phyloP scores from a whole-genome alignment of 345 rosid species.

The Salix viminalis region DNA sequence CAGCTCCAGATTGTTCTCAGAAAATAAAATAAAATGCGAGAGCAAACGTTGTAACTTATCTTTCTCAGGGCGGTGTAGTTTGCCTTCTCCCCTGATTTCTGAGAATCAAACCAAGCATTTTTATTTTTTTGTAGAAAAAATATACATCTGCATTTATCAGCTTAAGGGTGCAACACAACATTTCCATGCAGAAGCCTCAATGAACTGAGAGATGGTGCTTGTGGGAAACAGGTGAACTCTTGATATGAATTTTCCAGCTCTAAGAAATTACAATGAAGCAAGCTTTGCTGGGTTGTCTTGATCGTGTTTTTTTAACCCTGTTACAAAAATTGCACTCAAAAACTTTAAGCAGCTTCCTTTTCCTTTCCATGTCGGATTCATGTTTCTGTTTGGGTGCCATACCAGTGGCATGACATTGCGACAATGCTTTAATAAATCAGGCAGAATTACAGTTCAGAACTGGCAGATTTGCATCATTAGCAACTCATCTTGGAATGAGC shows the following conservation, averaged over 20 bases:
- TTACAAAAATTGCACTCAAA: not conserved
- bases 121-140: not conserved
- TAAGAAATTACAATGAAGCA: not conserved
- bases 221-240: not conserved
- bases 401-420: not conserved
- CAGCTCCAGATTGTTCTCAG: not conserved
- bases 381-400: not conserved
- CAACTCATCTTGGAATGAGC: conserved; percentile 29
- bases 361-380: not conserved
- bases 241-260: not conserved
- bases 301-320: not conserved
- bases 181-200: not conserved
- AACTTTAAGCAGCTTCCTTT: not conserved
- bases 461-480: conserved; percentile 14
- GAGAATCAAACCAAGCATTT: not conserved
- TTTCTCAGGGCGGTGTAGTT: not conserved
- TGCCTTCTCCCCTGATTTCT: not conserved
- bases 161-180: not conserved
- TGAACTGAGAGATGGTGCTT: not conserved
- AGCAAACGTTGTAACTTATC: not conserved
- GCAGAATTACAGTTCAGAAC: conserved; percentile 2
- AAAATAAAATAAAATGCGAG: not conserved
- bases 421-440: conserved; percentile 9
- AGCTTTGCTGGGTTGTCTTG: not conserved
- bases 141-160: too few species aligned